These are phyloP conservation scores for Musa itinerans DNA, from an alignment of 176 grass and related monocot species.

Conservation along the genomic window DNA sequence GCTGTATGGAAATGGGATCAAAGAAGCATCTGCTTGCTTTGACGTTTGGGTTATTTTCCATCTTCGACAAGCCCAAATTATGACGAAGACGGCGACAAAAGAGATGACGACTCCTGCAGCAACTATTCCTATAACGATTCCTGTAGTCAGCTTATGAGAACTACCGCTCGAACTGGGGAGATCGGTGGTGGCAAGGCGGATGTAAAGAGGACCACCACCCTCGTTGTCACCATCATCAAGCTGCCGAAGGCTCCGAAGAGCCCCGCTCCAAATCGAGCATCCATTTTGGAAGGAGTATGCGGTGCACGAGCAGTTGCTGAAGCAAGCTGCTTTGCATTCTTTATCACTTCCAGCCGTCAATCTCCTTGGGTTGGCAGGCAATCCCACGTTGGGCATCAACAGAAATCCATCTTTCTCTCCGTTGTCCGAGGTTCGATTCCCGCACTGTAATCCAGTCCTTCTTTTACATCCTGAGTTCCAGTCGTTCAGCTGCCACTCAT, in stretches of 20 bases:
- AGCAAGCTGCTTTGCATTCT: constrained; percentile 31
- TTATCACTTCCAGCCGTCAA: constrained; percentile 1
- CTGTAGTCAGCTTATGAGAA: constrained; percentile 3
- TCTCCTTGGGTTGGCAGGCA: constrained; percentile 21
- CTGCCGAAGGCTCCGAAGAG: constrained; percentile 14
- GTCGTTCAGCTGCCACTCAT: constrained; percentile 18
- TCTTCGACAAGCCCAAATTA: background rate
- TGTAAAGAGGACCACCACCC: constrained; percentile 19
- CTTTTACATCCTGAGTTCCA: constrained; percentile 29
- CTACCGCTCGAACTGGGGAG: background rate
- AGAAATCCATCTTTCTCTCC: constrained; percentile 32
- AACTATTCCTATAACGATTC: background rate
- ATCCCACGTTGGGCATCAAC: constrained; percentile 17
- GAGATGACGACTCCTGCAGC: background rate
- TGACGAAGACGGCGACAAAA: background rate
- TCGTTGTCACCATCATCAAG: constrained; percentile 8
- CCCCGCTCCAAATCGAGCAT: constrained; percentile 27
- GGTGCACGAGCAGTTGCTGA: constrained; percentile 30
- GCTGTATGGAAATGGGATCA: constrained; percentile 17
- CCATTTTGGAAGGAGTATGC: constrained; percentile 15
- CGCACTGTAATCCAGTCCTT: constrained; percentile 24
- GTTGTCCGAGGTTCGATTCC: background rate
- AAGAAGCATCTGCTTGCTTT: background rate
- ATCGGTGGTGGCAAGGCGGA: constrained; percentile 23
- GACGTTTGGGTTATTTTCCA: background rate